phyloP scores from a whole-genome alignment of 768 basidiomycete species.

The Gautieria morchelliformis region DNA sequence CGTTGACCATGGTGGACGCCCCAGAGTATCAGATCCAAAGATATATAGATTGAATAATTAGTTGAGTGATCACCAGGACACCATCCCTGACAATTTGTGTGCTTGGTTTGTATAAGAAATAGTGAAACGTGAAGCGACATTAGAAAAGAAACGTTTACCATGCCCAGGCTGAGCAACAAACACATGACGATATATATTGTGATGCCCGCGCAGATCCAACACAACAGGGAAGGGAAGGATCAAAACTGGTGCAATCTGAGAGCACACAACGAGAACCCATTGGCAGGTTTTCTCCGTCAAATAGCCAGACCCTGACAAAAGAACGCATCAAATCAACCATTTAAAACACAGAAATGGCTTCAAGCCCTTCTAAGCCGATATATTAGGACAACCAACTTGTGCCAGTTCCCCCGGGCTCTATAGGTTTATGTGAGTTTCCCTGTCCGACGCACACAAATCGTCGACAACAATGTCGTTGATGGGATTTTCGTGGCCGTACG shows the following conservation, averaged over 20 bases:
- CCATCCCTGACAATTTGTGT: no score
- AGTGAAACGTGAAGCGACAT: not conserved
- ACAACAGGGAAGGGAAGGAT: slow-evolving; percentile 58
- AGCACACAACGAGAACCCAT: not conserved
- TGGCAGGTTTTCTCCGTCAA: slow-evolving; percentile 40
- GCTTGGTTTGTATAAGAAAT: slow-evolving; percentile 7
- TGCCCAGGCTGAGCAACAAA: slow-evolving; percentile 53
- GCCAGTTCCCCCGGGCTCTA: slow-evolving; percentile 41
- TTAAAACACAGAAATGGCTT: slow-evolving; percentile 51
- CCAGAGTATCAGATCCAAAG: slow-evolving; percentile 21
- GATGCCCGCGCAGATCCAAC: slow-evolving; percentile 63
- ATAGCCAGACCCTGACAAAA: slow-evolving; percentile 34
- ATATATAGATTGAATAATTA: no score
- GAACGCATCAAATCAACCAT: slow-evolving; percentile 57
- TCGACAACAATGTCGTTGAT: slow-evolving; percentile 74
- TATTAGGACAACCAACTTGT: slow-evolving; percentile 31
- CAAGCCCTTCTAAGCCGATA: slow-evolving; percentile 37
- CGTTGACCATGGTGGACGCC: slow-evolving; percentile 26
- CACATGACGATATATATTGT: slow-evolving; percentile 50
- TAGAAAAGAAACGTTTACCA: slow-evolving; percentile 33
- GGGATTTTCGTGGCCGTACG: slow-evolving; percentile 24
- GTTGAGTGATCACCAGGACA: no score
- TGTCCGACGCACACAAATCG: slow-evolving; percentile 34
- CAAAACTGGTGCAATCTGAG: slow-evolving; percentile 45
- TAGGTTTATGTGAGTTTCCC: slow-evolving; percentile 40